phyloP scores from a whole-genome alignment of 441 rosid genomes.

The Populus hybrid region DNA sequence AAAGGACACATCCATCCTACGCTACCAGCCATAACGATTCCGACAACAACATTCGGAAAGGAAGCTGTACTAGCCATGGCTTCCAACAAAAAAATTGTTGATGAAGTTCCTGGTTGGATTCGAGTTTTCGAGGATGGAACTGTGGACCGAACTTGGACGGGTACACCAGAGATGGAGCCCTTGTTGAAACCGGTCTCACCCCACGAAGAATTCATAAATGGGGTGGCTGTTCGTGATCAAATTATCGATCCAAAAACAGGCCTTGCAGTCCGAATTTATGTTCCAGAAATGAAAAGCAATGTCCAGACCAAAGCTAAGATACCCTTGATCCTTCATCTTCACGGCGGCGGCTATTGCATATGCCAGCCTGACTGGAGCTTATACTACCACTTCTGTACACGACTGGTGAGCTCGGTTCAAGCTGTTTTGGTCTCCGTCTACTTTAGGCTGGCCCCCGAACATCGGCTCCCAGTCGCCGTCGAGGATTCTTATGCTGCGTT shows the following conservation, averaged over 20 bases:
- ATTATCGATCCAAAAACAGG: not conserved
- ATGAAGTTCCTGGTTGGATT: conserved; percentile 2
- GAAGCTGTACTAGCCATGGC: not conserved
- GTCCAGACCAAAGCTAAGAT: not conserved
- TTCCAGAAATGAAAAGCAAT: not conserved
- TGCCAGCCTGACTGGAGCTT: not conserved
- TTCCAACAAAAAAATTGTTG: not conserved
- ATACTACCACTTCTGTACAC: not conserved
- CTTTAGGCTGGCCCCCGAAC: not conserved
- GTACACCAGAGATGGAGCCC: not conserved
- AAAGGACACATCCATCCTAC: not conserved
- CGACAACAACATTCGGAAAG: not conserved
- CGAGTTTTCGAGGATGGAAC: not conserved
- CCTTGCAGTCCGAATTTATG: not conserved
- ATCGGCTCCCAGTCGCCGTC: not conserved
- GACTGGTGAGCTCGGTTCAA: not conserved
- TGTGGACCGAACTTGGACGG: not conserved
- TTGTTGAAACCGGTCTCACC: not conserved
- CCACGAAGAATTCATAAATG: not conserved
- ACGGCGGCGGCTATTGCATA: not conserved
- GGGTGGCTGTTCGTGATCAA: not conserved
- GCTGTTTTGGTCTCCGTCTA: not conserved
- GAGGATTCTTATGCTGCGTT: not conserved
- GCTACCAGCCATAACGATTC: not conserved
- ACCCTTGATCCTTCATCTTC: not conserved